Conservation (phyloP, 2,329 filamentous ascomycete genomes). For the Nemania diffusa region DNA sequence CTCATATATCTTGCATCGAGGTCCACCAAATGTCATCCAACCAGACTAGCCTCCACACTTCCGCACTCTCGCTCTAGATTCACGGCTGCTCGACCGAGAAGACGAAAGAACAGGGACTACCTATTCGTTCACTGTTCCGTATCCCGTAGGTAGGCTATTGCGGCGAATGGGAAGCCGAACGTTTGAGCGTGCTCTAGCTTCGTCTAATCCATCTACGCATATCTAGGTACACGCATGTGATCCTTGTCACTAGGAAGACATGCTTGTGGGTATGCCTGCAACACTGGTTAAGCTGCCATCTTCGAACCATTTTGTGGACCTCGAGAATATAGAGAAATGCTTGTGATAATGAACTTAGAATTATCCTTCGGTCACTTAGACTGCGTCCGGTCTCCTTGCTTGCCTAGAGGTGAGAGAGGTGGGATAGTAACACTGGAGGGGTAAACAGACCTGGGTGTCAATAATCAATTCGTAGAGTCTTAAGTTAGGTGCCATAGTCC, state of each 20-base stretch:
- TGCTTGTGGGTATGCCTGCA: neutral
- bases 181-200: slow-evolving; percentile 10
- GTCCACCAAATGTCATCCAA: neutral
- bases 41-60: no score
- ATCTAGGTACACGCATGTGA: neutral
- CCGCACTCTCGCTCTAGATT: neutral
- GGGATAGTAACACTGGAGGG: no score
- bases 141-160: neutral
- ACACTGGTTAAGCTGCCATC: neutral
- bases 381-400: no score
- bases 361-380: no score
- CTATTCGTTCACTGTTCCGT: neutral
- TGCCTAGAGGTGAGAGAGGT: no score
- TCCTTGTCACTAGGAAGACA: neutral
- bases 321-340: neutral
- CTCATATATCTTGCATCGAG: neutral
- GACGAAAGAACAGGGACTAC: neutral
- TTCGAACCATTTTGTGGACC: neutral
- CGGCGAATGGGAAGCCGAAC: neutral
- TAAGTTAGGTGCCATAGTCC: no score
- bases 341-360: no score
- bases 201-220: neutral
- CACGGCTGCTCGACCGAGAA: neutral
- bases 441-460: no score
- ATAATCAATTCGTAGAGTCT: no score